phyloP scores from a whole-genome alignment of 176 grass and related monocot genomes.

The Triticum turgidum region DNA sequence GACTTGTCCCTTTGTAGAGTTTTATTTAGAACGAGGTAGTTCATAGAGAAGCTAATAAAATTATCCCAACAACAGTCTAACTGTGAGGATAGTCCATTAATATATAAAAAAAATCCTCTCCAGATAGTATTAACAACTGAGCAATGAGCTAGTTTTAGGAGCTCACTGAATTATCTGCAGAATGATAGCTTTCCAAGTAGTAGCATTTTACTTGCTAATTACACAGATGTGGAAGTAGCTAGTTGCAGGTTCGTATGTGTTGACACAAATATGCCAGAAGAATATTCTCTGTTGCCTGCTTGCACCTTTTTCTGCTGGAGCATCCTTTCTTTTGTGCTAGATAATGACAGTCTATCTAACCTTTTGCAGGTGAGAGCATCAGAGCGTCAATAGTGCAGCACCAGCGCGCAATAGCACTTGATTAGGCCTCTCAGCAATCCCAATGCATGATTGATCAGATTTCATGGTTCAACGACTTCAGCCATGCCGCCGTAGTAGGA shows the following conservation, averaged over 20 bases:
- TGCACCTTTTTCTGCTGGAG: background rate
- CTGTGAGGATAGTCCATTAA: background rate
- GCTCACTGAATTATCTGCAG: background rate
- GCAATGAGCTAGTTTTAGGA: background rate
- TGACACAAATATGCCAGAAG: background rate
- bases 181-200: background rate
- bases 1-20: background rate
- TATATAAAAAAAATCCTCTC: background rate
- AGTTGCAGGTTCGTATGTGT: background rate
- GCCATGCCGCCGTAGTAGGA: background rate
- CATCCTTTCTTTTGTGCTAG: background rate
- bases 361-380: conserved; percentile 39
- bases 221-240: background rate
- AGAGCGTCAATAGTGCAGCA: background rate
- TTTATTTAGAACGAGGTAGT: background rate
- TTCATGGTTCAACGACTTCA: conserved; percentile 31
- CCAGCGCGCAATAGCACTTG: background rate
- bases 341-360: background rate
- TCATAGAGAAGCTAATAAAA: background rate
- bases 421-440: conserved; percentile 13
- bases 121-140: background rate
- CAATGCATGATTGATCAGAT: background rate
- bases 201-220: background rate
- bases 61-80: background rate
- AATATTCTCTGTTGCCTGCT: background rate